Evolutionary conservation across 2,329 filamentous ascomycete species (phyloP), one percentile per base, ranked within the genome.

Genomic region (Trichothecium roseum): DNA sequence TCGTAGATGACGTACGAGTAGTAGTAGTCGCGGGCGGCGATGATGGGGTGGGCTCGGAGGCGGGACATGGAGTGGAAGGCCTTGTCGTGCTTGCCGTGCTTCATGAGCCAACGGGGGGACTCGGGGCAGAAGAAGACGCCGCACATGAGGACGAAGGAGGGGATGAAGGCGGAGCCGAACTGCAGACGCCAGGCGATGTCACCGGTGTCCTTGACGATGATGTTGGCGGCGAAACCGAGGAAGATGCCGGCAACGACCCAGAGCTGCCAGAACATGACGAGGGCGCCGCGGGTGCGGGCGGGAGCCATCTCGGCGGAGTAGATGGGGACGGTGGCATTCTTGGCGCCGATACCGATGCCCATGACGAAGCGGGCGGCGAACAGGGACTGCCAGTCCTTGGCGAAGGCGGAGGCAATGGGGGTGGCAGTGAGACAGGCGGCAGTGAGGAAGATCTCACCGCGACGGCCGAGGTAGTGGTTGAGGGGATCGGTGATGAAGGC

Each of bases 201-300:
- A 15, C 68, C 68, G 1, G 61, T 62, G 35, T 74, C 59, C 44
- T 68, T 43, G 68, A 72, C 37, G 60, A 69, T 43, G 69, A 65
- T 44, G 66, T 71, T 69, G 36, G 60, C 67, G 24, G 55, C 61
- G 48, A 64, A 71, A 18, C 70, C 71, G 12, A 64, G 40, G 44
- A 63, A 57, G 38, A 65, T 63, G 16, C 37, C 47, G 4, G 37
- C 32, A 16, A 46, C 51, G 32, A 56, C 52, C 50, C 54, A 59
- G 8, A 58, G 47, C 41, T 57, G 68, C 82, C 83, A 89, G 44
- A 78, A 79, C 82, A 89, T 88, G 44, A 87, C 82, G 3, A 89
- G 63, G 9, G 78, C 81, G 42, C 81, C 80, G 44, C 81, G 71
- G 34, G 84, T 74, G 1, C 64, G 51, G 1, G 79, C 73, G 0